Conservation (phyloP, 495 filamentous ascomycete species). For the Glarea lozoyensis region DNA sequence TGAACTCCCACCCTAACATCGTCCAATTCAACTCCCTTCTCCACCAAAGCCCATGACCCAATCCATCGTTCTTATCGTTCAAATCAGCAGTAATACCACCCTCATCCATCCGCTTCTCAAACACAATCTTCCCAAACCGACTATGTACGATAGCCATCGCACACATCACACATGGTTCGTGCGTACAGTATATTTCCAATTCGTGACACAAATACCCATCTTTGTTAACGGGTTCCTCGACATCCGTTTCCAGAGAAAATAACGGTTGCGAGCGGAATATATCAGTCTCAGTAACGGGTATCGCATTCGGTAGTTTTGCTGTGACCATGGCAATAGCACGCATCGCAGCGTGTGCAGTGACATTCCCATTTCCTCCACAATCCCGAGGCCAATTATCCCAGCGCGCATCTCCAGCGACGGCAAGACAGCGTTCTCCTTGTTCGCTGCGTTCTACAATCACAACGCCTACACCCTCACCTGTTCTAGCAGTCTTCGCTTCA, state of each 20-base stretch:
- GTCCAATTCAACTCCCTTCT: constrained; percentile 92
- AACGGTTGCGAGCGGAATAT: constrained; percentile 31
- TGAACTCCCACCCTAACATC: constrained; percentile 68
- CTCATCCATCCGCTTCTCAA: constrained; percentile 52
- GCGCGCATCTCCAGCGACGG: constrained; percentile 70
- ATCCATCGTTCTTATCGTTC: constrained; percentile 42
- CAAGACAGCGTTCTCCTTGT: constrained; percentile 39
- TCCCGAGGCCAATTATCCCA: constrained; percentile 30
- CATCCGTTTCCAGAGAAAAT: constrained; percentile 2
- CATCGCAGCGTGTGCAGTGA: constrained; percentile 75
- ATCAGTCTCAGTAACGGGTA: not conserved
- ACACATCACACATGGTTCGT: constrained; percentile 94
- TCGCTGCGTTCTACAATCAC: constrained; percentile 61
- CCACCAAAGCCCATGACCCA: constrained; percentile 83
- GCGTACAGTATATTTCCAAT: constrained; percentile 82
- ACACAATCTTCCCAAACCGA: constrained; percentile 75
- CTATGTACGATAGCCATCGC: constrained; percentile 93
- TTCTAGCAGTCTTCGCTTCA: constrained; percentile 42
- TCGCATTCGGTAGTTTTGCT: constrained; percentile 37
- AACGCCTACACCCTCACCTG: constrained; percentile 66
- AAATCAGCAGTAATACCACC: too few species aligned
- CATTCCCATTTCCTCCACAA: constrained; percentile 46
- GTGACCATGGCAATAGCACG: constrained; percentile 84
- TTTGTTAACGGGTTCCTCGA: not conserved
- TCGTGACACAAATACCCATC: constrained; percentile 92